A percentile compares a stretch with the other conserved stretches of the same genome.
Evolutionary conservation across 129 eudicot genomes (phyloP).

Genomic region (Deinandra increscens): DNA sequence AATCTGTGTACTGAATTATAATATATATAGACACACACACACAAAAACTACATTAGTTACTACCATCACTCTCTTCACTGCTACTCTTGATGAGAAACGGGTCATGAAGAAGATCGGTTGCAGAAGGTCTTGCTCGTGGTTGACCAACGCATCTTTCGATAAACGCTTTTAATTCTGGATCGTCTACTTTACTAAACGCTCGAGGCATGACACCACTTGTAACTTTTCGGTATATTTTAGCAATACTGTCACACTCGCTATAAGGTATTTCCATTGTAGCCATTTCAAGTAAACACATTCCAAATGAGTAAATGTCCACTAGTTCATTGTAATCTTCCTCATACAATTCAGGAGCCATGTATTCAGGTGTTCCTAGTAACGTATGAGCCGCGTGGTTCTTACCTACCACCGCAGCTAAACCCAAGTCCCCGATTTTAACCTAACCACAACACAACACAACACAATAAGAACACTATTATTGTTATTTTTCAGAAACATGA

Average conservation of each 20-base stretch:
- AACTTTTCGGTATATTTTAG: constrained; percentile 69
- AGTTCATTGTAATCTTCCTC: constrained; percentile 73
- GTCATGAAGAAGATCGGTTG: constrained; percentile 68
- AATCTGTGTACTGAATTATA: neutral
- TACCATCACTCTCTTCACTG: constrained; percentile 30
- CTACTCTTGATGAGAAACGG: constrained; percentile 48
- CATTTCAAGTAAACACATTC: constrained; percentile 91
- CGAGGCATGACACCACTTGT: constrained; percentile 58
- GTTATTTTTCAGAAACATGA: neutral
- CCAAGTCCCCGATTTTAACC: too few species aligned
- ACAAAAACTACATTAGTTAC: neutral
- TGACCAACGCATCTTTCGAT: constrained; percentile 65
- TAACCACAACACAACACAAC: neutral
- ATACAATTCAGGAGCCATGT: constrained; percentile 84
- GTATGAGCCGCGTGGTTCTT: constrained; percentile 74
- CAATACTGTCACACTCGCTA: constrained; percentile 67
- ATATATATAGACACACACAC: constrained; percentile 2
- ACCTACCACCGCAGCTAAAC: too few species aligned
- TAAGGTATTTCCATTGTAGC: constrained; percentile 77
- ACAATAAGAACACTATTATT: neutral
- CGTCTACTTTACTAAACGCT: constrained; percentile 54
- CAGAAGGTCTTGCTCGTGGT: constrained; percentile 62
- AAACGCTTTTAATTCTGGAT: constrained; percentile 62
- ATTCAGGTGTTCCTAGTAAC: constrained; percentile 73
- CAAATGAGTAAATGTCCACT: constrained; percentile 82